Base-by-base conservation (phyloP, 805 yeast genomes). In the Pichia scutulata region DNA sequence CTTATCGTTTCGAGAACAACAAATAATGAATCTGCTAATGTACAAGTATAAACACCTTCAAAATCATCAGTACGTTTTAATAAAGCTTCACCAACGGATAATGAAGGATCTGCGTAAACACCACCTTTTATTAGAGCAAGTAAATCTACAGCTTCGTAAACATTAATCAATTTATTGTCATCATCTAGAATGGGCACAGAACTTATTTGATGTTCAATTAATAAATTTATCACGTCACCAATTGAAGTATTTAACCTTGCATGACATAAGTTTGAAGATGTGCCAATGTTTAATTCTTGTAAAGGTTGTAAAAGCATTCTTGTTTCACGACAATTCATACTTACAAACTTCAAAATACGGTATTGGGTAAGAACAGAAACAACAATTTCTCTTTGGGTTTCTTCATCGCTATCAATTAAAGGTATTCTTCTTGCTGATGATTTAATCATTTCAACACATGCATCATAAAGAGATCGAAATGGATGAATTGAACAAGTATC, bases 11-110 rank as follows among this genome's bases (percentile, higher is more conserved):
- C 97, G 82, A 93, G 77, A 51, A 93, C 85, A 16, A 95, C 88
- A 54, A 92, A 84, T 51, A 93, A 71, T 55, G 90, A 77, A 65
- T 93, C 99, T 57, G 82, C 77, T 56, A 82, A 75, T 0, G 97
- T 88, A 69, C 99, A 93, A 0, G 98, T 93, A 68, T 89, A 88
- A 14, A 93, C 98, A 52, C 99, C 99, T 68, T 93, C 98, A 60
- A 92, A 93, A 64, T 93, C 97, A 58, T 90, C 97, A 4, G 96
- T 83, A 63, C 96, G 75, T 68, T 96, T 81, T 81, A 93, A 80
- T 48, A 93, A 72, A 0, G 98, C 98, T 67, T 93, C 97, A 3
- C 99, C 99, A 4, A 93, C 97, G 52, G 92, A 84, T 57, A 93
- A 72, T 39, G 89, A 85, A 54, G 92, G 72, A 67, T 93, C 98